A percentile compares a stretch with the other conserved stretches of the same genome.
Evolutionary conservation across 164 flowering plant genomes (phyloP).

Genomic region (Tetrastigma voinierianum): DNA sequence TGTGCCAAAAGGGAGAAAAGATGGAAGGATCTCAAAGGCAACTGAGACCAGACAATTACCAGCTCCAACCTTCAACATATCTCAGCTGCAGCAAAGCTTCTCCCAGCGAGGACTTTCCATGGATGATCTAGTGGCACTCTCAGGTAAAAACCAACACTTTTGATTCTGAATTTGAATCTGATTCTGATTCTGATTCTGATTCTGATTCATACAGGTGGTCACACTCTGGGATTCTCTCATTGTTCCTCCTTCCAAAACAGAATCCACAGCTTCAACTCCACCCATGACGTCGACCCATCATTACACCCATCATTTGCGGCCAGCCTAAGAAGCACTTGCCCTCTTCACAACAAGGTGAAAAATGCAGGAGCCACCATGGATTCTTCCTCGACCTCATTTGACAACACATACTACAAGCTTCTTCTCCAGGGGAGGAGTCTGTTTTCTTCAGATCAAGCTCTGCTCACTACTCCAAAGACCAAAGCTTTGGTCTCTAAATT

Average conservation of each 20-base stretch:
- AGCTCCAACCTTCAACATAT: slow-evolving; percentile 68
- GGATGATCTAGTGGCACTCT: slow-evolving; percentile 77
- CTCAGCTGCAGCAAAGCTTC: slow-evolving; percentile 74
- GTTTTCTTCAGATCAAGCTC: slow-evolving; percentile 78
- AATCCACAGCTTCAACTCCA: slow-evolving; percentile 68
- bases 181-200: neutral
- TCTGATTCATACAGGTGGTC: slow-evolving; percentile 54
- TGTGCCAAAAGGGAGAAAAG: slow-evolving; percentile 86
- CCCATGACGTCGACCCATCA: slow-evolving; percentile 59
- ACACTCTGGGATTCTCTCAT: slow-evolving; percentile 85
- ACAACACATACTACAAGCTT: slow-evolving; percentile 67
- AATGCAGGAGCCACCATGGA: slow-evolving; percentile 69
- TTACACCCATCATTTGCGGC: slow-evolving; percentile 55
- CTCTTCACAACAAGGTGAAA: slow-evolving; percentile 51
- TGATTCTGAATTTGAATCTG: neutral
- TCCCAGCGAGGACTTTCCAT: slow-evolving; percentile 75
- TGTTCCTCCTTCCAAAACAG: slow-evolving; percentile 86
- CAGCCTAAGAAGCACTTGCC: slow-evolving; percentile 53
- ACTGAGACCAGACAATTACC: slow-evolving; percentile 70
- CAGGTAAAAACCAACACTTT: slow-evolving; percentile 39
- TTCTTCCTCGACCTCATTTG: slow-evolving; percentile 44
- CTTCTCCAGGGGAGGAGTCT: slow-evolving; percentile 61
- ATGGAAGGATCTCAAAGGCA: slow-evolving; percentile 79
- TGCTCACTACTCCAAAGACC: slow-evolving; percentile 43
- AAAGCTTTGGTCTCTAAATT: slow-evolving; percentile 52